Conservation (phyloP, 2,329 filamentous ascomycete species). For the Mollisia scopiformis region DNA sequence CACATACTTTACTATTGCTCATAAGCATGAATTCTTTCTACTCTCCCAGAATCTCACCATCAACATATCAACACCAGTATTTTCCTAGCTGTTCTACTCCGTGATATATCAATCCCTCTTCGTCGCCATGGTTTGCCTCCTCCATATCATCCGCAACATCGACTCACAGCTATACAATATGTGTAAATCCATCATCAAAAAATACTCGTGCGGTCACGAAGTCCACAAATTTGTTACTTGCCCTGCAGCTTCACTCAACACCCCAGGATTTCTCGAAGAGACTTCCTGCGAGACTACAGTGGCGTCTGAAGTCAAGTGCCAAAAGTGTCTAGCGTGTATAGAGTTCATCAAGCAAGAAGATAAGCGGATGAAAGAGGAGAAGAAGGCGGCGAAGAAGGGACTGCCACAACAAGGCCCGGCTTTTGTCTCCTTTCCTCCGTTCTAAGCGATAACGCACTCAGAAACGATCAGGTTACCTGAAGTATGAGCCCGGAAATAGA, state of each 20-base stretch:
- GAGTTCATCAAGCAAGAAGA: background rate
- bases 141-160: background rate
- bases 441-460: background rate
- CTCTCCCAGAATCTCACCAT: too few species aligned
- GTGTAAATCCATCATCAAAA: background rate
- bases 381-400: background rate
- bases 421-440: background rate
- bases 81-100: background rate
- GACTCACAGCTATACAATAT: background rate
- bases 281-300: background rate
- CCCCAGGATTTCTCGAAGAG: background rate
- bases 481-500: background rate
- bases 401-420: background rate
- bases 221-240: background rate
- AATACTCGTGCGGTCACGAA: background rate
- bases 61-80: too few species aligned
- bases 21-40: too few species aligned
- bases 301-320: background rate
- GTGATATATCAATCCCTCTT: background rate
- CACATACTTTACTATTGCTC: too few species aligned
- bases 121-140: background rate
- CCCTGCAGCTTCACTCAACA: background rate
- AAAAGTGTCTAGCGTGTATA: background rate
- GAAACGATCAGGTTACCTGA: background rate
- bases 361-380: background rate